These are phyloP conservation scores for Trypanosoma avium DNA, from an alignment of 208 protist species.

Conservation along the genomic window DNA sequence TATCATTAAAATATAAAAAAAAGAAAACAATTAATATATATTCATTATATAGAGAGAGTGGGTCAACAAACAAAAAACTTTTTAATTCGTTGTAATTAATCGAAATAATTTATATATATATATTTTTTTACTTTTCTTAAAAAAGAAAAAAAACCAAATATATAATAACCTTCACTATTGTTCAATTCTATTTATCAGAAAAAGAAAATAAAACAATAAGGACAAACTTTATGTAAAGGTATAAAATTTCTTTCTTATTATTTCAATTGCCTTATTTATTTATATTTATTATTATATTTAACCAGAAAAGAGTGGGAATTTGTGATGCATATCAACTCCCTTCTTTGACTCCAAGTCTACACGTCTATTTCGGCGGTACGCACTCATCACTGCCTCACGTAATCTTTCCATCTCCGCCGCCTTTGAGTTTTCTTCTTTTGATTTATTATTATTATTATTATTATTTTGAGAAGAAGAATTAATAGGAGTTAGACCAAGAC, in stretches of 20 bases:
- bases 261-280: slow-evolving; percentile 1
- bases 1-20: no score
- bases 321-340: slow-evolving; percentile 74
- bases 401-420: slow-evolving; percentile 75
- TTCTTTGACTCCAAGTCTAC: slow-evolving; percentile 46
- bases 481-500: slow-evolving; percentile 53
- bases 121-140: neutral
- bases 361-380: slow-evolving; percentile 70
- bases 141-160: neutral
- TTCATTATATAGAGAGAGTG: no score
- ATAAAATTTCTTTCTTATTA: neutral
- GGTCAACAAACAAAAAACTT: no score
- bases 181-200: neutral
- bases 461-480: slow-evolving; percentile 19
- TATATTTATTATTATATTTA: slow-evolving; percentile 1
- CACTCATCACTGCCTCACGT: slow-evolving; percentile 70
- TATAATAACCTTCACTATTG: no score
- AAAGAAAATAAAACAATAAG: neutral
- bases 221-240: neutral
- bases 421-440: slow-evolving; percentile 54
- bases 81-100: no score
- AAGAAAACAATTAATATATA: no score
- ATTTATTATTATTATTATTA: neutral
- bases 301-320: slow-evolving; percentile 72
- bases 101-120: no score